These are phyloP conservation scores for Lobosporangium transversale DNA, from an alignment of 192 early-diverging fungal genomes.

Conservation along the genomic window DNA sequence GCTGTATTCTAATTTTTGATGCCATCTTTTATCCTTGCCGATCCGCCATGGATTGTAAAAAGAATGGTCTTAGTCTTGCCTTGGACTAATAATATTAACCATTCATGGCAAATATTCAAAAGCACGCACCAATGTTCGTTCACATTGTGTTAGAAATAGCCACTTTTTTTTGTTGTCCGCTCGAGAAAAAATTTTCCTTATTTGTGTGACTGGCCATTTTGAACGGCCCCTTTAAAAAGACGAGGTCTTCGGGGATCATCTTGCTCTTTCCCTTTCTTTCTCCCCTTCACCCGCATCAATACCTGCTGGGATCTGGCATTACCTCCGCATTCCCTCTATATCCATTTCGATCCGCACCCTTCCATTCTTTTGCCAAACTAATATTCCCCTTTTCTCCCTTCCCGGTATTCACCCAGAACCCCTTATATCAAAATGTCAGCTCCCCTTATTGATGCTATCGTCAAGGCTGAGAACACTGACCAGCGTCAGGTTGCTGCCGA, in stretches of 20 bases:
- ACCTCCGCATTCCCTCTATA: constrained; percentile 20
- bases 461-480: constrained; percentile 55
- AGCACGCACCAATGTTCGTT: background rate
- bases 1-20: too few relatives aligned
- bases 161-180: background rate
- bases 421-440: constrained; percentile 34
- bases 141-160: background rate
- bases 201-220: background rate
- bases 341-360: constrained; percentile 17
- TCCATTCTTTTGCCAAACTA: constrained; percentile 26
- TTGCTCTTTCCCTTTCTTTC: constrained; percentile 41
- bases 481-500: constrained; percentile 64
- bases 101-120: too few relatives aligned
- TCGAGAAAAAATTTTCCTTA: constrained; percentile 1
- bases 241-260: background rate
- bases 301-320: constrained; percentile 30
- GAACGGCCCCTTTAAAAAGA: constrained; percentile 1
- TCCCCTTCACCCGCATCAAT: constrained; percentile 44
- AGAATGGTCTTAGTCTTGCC: too few relatives aligned
- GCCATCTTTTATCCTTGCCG: too few relatives aligned
- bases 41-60: too few relatives aligned
- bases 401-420: constrained; percentile 9
- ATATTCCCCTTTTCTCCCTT: background rate
- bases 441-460: constrained; percentile 49
- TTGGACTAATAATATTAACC: too few relatives aligned